phyloP scores from a whole-genome alignment of 345 rosid genomes.

The Erodium maritimum region DNA sequence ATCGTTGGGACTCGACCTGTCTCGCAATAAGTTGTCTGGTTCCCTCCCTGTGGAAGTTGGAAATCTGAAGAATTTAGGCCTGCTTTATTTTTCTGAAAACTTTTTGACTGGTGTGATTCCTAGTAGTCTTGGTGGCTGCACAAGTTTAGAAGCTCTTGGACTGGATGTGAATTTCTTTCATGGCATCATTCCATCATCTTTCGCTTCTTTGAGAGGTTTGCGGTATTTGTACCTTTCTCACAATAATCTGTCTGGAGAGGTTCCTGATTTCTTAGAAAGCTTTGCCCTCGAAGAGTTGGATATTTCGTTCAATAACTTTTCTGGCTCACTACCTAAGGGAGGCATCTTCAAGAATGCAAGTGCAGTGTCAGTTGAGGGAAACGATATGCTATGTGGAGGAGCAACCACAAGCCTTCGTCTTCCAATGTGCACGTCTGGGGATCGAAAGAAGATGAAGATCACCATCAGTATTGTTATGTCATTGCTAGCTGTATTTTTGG shows the following conservation, averaged over 20 bases:
- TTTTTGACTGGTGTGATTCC: slow-evolving; percentile 2
- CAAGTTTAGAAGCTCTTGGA: slow-evolving; percentile 3
- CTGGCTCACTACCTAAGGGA: slow-evolving; percentile 8
- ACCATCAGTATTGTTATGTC: no score
- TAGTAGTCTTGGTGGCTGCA: background rate
- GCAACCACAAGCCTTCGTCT: slow-evolving; percentile 1
- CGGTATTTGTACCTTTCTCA: no score
- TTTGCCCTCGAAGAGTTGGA: no score
- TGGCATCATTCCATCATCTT: no score
- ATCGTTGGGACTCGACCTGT: slow-evolving; percentile 3
- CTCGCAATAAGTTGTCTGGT: slow-evolving; percentile 12
- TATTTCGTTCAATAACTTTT: no score
- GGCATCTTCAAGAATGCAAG: slow-evolving; percentile 12
- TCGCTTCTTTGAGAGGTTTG: no score
- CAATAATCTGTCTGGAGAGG: no score
- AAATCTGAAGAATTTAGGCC: background rate
- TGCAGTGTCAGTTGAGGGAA: background rate
- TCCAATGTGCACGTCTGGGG: slow-evolving; percentile 1
- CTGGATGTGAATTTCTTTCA: slow-evolving; percentile 3
- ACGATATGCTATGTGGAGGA: slow-evolving; percentile 10
- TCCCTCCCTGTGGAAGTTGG: slow-evolving; percentile 6
- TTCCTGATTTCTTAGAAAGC: no score
- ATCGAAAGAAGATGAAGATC: background rate
- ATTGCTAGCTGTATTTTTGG: no score
- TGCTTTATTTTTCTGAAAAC: slow-evolving; percentile 5